These are phyloP conservation scores for Fusarium udum DNA, from an alignment of 2,329 filamentous ascomycete genomes.

Conservation along the genomic window DNA sequence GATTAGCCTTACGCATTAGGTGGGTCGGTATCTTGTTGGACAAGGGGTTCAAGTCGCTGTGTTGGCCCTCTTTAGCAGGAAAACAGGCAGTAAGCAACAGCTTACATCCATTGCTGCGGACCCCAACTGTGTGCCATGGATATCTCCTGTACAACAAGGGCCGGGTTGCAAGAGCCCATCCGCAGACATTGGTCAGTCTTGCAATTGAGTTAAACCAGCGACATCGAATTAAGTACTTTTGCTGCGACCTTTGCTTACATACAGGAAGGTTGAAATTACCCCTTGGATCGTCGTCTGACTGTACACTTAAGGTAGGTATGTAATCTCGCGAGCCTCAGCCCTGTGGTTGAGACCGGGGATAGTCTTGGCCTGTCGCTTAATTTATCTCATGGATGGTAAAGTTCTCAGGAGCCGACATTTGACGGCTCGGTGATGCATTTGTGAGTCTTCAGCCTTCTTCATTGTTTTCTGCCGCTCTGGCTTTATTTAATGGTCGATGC, in stretches of 20 bases:
- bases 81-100: conserved; percentile 8
- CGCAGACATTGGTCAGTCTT: background rate
- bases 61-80: background rate
- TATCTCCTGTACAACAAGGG: background rate
- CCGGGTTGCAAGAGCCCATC: background rate
- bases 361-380: conserved; percentile 38
- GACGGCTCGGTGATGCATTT: conserved; percentile 7
- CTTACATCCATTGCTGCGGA: background rate
- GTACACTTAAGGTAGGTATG: background rate
- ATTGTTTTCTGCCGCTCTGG: background rate
- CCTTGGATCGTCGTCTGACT: conserved; percentile 12
- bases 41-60: conserved; percentile 5
- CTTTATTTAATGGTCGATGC: background rate
- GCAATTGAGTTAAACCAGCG: background rate
- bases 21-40: background rate
- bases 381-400: conserved; percentile 19
- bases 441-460: background rate
- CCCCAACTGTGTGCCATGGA: background rate
- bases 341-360: conserved; percentile 28
- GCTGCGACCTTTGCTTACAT: background rate
- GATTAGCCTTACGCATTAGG: background rate
- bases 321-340: conserved; percentile 26
- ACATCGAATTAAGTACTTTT: background rate
- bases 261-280: background rate
- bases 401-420: conserved; percentile 8